phyloP scores from a whole-genome alignment of 371 early-diverging fungal genomes.

The Mucor saturninus region DNA sequence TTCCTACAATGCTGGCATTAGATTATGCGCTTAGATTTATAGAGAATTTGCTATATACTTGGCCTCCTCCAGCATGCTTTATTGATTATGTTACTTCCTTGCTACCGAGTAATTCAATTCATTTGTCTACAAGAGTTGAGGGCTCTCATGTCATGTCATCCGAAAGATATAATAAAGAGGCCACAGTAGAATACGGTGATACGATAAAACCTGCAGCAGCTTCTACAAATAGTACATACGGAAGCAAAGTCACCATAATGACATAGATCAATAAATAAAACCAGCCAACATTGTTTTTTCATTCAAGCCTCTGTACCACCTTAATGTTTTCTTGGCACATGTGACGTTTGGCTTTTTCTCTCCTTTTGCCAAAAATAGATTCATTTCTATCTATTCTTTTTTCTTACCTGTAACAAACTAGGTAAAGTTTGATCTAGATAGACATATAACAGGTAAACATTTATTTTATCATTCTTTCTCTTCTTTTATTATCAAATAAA shows the following conservation, averaged over 20 bases:
- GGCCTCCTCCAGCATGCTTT: slow-evolving; percentile 18
- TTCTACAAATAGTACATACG: slow-evolving; percentile 9
- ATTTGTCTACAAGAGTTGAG: slow-evolving; percentile 4
- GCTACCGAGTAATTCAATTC: slow-evolving; percentile 3
- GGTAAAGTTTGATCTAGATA: not conserved
- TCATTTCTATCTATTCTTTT: not conserved
- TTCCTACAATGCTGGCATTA: slow-evolving; percentile 13
- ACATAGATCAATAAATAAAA: not conserved
- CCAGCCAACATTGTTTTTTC: not conserved
- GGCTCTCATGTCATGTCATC: slow-evolving; percentile 7
- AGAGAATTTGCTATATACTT: slow-evolving; percentile 21
- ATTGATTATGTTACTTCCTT: slow-evolving; percentile 11
- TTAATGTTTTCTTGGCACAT: slow-evolving; percentile 1
- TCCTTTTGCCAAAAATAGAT: slow-evolving; percentile 6
- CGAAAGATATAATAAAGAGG: slow-evolving; percentile 16
- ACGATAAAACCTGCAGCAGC: not conserved
- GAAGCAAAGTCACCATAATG: slow-evolving; percentile 17
- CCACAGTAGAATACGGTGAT: not conserved
- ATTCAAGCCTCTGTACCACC: not conserved
- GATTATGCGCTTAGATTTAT: slow-evolving; percentile 19
- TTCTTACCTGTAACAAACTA: not conserved
- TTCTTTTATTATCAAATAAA: not conserved
- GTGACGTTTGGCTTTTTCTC: slow-evolving; percentile 3
- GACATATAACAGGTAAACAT: not conserved
- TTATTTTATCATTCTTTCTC: not conserved